Percentiles rank a stretch among this genome's conserved stretches.
Conservation (phyloP, 2,329 filamentous ascomycete species). For the Ophidiomyces ophidiicola region DNA sequence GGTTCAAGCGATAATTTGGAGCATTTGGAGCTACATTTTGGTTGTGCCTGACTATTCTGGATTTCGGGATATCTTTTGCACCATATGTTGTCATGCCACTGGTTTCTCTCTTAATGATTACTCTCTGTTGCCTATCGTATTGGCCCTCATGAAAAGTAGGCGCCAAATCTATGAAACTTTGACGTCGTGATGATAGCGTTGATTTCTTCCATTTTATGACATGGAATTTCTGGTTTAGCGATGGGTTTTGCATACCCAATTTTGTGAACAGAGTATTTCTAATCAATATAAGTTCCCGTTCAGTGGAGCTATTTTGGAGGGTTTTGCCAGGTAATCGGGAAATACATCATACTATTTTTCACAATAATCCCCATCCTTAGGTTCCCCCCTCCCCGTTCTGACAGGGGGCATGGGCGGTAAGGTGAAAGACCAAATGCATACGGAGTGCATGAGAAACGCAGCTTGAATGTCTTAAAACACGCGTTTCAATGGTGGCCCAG, state of each 20-base stretch:
- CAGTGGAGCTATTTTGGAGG: too few relatives aligned
- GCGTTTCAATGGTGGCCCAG: too few relatives aligned
- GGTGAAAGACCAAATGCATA: too few relatives aligned
- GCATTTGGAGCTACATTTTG: background rate
- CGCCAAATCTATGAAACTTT: background rate
- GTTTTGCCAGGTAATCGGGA: too few relatives aligned
- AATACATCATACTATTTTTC: too few relatives aligned
- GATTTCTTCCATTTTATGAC: conserved; percentile 3
- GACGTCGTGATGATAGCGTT: conserved; percentile 7
- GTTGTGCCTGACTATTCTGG: background rate
- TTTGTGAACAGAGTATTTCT: too few relatives aligned
- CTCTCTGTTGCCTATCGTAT: background rate
- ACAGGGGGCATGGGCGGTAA: too few relatives aligned
- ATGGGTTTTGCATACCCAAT: conserved; percentile 3
- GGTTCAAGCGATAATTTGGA: conserved; percentile 16
- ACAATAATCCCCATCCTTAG: too few relatives aligned
- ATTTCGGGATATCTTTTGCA: background rate
- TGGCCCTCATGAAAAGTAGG: conserved; percentile 1
- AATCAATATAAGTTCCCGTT: too few relatives aligned
- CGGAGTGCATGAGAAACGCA: too few relatives aligned
- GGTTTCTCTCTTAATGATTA: background rate
- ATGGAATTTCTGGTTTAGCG: conserved; percentile 6
- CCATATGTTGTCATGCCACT: conserved; percentile 3
- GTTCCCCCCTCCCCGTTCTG: too few relatives aligned
- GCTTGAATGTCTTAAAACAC: too few relatives aligned